Conservation (phyloP, 169 alveolate species). For the Plasmodium falciparum region DNA sequence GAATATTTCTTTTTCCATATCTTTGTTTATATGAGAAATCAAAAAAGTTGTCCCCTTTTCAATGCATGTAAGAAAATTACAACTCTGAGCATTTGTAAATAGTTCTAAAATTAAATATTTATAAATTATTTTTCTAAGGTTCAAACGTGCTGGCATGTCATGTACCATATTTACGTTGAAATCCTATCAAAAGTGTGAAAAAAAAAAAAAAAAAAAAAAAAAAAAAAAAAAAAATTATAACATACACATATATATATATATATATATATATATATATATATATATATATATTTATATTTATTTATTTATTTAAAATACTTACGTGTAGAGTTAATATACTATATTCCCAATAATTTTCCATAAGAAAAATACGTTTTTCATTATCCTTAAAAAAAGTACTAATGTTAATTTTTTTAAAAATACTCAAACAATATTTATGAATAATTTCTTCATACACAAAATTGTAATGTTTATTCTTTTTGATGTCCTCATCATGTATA, state of each 20-base stretch:
- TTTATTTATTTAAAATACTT: neutral
- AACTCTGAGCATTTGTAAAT: constrained; percentile 14
- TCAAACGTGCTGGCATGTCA: constrained; percentile 6
- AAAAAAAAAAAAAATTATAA: neutral
- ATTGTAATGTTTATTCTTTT: no score
- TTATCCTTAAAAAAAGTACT: neutral
- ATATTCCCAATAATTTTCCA: constrained; percentile 34
- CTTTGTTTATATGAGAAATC: neutral
- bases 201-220: neutral
- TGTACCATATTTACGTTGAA: constrained; percentile 22
- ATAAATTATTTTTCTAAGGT: constrained; percentile 34
- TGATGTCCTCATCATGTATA: no score
- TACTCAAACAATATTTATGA: constrained; percentile 8
- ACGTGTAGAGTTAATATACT: constrained; percentile 42
- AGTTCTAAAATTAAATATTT: constrained; percentile 52
- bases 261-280: neutral
- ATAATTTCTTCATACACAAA: constrained; percentile 10
- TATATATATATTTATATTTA: neutral
- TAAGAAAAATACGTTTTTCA: neutral
- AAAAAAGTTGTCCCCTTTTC: neutral
- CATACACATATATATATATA: neutral
- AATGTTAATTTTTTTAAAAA: constrained; percentile 28
- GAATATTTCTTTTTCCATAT: neutral
- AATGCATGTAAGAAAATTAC: neutral
- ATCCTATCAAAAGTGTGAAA: constrained; percentile 25